These are phyloP conservation scores for Bacidia rubella DNA, from an alignment of 495 filamentous ascomycete species.

Conservation along the genomic window DNA sequence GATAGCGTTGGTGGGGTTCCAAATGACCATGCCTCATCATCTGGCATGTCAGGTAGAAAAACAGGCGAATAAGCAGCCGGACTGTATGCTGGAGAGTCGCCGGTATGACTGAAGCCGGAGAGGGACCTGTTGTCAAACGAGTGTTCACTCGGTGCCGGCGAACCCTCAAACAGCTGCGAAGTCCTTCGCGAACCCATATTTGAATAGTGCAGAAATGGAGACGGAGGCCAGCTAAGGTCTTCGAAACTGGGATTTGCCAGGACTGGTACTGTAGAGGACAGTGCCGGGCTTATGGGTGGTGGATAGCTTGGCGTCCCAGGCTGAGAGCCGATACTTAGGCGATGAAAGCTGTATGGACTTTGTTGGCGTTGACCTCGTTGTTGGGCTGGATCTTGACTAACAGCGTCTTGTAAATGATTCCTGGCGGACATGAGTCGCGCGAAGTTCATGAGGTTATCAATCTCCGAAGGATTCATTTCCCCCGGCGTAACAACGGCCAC, in stretches of 20 bases:
- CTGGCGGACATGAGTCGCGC: conserved; percentile 13
- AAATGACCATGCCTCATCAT: conserved; percentile 15
- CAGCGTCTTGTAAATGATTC: conserved; percentile 9
- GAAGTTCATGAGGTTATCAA: conserved; percentile 18
- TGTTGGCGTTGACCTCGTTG: conserved; percentile 8
- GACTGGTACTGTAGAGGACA: conserved; percentile 12
- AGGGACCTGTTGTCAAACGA: conserved; percentile 17
- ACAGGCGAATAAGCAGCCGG: conserved; percentile 17
- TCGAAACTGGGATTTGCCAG: conserved; percentile 16
- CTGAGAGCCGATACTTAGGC: conserved; percentile 16
- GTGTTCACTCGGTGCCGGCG: conserved; percentile 10
- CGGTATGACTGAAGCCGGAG: conserved; percentile 14
- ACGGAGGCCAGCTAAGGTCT: conserved; percentile 17
- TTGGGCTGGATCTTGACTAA: conserved; percentile 4
- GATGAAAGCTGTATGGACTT: conserved; percentile 16
- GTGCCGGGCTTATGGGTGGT: conserved; percentile 10
- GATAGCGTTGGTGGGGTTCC: conserved; percentile 15
- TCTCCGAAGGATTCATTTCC: conserved; percentile 11
- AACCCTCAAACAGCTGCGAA: conserved; percentile 15
- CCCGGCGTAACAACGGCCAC: conserved; percentile 8
- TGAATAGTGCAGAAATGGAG: conserved; percentile 17
- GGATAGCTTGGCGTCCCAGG: conserved; percentile 17
- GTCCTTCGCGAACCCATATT: conserved; percentile 11
- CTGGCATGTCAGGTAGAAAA: conserved; percentile 14
- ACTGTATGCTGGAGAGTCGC: conserved; percentile 17